phyloP scores from a whole-genome alignment of 768 basidiomycete species.

The Hygrocybe coccinea region DNA sequence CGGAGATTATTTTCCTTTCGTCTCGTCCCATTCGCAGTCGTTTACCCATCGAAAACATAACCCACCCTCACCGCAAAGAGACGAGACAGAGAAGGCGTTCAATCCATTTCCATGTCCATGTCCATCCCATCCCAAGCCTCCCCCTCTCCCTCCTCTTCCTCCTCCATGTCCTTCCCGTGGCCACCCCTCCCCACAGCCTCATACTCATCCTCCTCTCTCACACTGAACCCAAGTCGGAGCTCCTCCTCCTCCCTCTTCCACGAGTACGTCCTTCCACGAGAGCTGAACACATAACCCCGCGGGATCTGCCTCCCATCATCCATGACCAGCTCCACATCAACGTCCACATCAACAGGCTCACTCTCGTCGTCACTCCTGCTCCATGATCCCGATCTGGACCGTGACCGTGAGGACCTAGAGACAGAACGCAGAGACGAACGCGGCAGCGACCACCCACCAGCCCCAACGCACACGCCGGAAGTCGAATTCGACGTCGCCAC shows the following conservation, averaged over 20 bases:
- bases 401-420: constrained; percentile 34
- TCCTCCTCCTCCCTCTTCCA: constrained; percentile 46
- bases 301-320: constrained; percentile 11
- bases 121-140: constrained; percentile 56
- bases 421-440: constrained; percentile 48
- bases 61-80: background rate
- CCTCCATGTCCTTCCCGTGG: constrained; percentile 26
- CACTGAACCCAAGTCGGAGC: constrained; percentile 34
- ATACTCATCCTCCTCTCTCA: constrained; percentile 46
- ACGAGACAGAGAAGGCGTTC: constrained; percentile 9
- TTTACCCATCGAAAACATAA: background rate
- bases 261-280: constrained; percentile 17
- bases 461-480: constrained; percentile 23
- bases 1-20: no score
- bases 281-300: constrained; percentile 11
- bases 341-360: constrained; percentile 25
- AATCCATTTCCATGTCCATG: constrained; percentile 74
- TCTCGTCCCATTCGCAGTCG: background rate
- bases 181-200: constrained; percentile 25
- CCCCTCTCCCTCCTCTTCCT: constrained; percentile 40
- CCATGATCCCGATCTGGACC: constrained; percentile 25
- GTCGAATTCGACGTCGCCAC: constrained; percentile 9
- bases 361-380: constrained; percentile 31
- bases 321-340: constrained; percentile 25
- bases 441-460: constrained; percentile 50